phyloP scores from a whole-genome alignment of 768 basidiomycete species.

The Russula virescens region DNA sequence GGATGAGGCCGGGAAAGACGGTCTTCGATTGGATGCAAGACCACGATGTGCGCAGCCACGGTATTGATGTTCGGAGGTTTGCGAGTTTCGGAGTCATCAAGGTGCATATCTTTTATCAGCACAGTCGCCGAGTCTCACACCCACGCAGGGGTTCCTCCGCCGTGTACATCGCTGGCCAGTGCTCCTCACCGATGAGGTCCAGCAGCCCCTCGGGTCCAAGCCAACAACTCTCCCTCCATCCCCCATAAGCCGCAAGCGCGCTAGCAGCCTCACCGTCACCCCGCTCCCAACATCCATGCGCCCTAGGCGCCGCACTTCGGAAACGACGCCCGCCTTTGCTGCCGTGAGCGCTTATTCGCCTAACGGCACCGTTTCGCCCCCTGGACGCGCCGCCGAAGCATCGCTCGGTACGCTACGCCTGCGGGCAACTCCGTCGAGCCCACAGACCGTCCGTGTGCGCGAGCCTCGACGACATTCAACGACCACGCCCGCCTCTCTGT shows the following conservation, averaged over 20 bases:
- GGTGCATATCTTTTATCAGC: conserved; percentile 33
- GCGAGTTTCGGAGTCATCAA: conserved; percentile 98
- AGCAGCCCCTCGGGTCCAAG: conserved; percentile 5
- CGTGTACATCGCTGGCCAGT: conserved; percentile 93
- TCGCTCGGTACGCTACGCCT: conserved; percentile 18
- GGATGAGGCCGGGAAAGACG: conserved; percentile 75
- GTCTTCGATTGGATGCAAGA: conserved; percentile 85
- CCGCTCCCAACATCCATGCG: not conserved
- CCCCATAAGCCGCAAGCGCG: conserved; percentile 22
- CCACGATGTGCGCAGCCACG: conserved; percentile 60
- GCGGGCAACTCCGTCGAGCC: conserved; percentile 10
- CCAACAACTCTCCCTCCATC: conserved; percentile 20
- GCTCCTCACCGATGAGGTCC: conserved; percentile 37
- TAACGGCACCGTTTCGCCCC: conserved; percentile 18
- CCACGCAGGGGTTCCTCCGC: conserved; percentile 74
- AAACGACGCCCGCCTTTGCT: conserved; percentile 1
- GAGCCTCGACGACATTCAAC: conserved; percentile 19
- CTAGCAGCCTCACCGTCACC: conserved; percentile 18
- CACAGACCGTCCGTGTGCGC: conserved; percentile 3
- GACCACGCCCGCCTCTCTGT: conserved; percentile 15
- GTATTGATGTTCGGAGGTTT: conserved; percentile 91
- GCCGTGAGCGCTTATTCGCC: conserved; percentile 8
- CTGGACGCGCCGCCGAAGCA: conserved; percentile 18
- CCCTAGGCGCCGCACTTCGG: conserved; percentile 17
- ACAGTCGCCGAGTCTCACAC: not conserved